phyloP scores from a whole-genome alignment of 768 basidiomycete species.

The Russula olivacea region DNA sequence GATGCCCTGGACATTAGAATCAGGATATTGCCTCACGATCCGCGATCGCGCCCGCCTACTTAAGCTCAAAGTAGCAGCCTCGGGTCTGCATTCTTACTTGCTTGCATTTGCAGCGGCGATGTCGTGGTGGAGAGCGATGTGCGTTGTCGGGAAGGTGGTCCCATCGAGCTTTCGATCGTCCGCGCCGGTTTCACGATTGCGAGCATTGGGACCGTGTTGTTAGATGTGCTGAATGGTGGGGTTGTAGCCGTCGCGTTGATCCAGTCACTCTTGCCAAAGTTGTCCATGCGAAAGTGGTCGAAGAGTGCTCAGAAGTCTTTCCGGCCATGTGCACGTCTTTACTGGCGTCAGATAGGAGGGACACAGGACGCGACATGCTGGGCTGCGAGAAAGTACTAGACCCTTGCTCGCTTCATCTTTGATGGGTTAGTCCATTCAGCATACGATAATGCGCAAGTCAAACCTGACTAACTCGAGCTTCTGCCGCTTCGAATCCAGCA shows the following conservation, averaged over 20 bases:
- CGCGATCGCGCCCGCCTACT: too few relatives aligned
- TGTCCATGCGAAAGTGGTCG: constrained; percentile 6
- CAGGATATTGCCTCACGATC: neutral
- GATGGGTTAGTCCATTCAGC: too few relatives aligned
- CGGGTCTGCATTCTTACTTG: too few relatives aligned
- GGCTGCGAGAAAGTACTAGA: too few relatives aligned
- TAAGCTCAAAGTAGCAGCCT: too few relatives aligned
- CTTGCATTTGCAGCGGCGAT: neutral
- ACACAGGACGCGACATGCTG: constrained; percentile 20
- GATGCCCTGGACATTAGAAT: too few relatives aligned
- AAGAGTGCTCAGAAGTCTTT: constrained; percentile 7
- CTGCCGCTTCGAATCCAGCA: too few relatives aligned
- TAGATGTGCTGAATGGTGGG: too few relatives aligned
- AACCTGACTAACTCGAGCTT: too few relatives aligned
- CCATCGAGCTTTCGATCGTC: constrained; percentile 18
- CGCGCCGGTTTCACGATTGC: constrained; percentile 15
- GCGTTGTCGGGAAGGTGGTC: constrained; percentile 12
- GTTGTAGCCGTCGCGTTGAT: constrained; percentile 12
- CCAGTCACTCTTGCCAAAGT: constrained; percentile 24
- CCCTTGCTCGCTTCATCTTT: too few relatives aligned
- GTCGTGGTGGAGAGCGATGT: constrained; percentile 18
- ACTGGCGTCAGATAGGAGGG: constrained; percentile 19
- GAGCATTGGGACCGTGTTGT: constrained; percentile 8
- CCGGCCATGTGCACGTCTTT: constrained; percentile 16
- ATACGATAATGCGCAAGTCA: too few relatives aligned